phyloP scores from a whole-genome alignment of 257 asterid genomes.

The Solanum paucissectum region DNA sequence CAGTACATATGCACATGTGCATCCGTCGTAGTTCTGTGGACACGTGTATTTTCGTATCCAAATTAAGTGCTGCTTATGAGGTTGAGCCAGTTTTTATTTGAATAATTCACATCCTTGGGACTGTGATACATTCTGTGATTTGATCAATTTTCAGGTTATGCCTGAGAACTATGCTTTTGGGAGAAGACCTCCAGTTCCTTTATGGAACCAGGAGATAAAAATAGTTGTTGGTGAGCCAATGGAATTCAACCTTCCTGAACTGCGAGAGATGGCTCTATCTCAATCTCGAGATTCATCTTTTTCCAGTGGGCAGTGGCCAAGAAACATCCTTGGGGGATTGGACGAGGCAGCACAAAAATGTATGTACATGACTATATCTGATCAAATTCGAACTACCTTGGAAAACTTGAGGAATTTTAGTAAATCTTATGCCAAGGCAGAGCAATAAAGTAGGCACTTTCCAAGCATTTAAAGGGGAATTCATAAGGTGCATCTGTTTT shows the following conservation, averaged over 20 bases:
- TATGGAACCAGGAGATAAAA: conserved; percentile 51
- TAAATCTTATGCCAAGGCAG: conserved; percentile 14
- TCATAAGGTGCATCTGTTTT: not conserved
- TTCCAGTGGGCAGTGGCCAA: conserved; percentile 50
- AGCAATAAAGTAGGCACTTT: conserved; percentile 8
- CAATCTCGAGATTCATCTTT: conserved; percentile 32
- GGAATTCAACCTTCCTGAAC: conserved; percentile 52
- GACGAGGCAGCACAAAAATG: conserved; percentile 77
- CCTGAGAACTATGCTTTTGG: conserved; percentile 78
- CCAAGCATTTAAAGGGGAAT: not conserved
- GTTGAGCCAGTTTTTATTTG: not conserved
- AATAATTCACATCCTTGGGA: not conserved
- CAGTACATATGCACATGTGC: not conserved
- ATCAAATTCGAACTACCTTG: conserved; percentile 52
- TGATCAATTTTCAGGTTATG: conserved; percentile 56
- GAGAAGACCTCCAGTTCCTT: conserved; percentile 67
- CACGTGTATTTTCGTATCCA: not conserved
- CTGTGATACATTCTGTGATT: not conserved
- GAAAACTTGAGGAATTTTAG: conserved; percentile 40
- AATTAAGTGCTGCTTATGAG: not conserved
- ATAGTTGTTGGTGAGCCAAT: conserved; percentile 80
- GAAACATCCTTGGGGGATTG: conserved; percentile 42
- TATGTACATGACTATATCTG: conserved; percentile 61
- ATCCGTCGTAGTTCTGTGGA: not conserved
- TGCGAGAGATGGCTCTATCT: conserved; percentile 54